These are phyloP conservation scores for Wolfiporia cocos DNA, from an alignment of 1,284 basidiomycete species.

Conservation along the genomic window DNA sequence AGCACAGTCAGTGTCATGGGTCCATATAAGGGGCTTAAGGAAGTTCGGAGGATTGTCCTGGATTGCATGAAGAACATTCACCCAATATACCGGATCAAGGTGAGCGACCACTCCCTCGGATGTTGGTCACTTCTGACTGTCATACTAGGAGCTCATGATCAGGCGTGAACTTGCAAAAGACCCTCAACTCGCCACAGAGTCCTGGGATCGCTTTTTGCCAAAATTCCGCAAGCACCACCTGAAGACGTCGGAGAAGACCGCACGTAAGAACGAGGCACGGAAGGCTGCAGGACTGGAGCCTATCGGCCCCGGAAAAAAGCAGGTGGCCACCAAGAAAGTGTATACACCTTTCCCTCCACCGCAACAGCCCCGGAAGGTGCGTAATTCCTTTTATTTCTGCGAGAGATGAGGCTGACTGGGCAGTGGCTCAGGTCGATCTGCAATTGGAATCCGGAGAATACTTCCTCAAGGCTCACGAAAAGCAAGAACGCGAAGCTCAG, in stretches of 20 bases:
- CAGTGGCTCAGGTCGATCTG: conserved; percentile 83
- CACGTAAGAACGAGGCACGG: conserved; percentile 65
- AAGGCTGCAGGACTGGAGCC: conserved; percentile 53
- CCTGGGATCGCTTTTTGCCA: conserved; percentile 97
- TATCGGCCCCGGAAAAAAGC: conserved; percentile 27
- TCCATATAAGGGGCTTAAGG: conserved; percentile 90
- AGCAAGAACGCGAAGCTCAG: conserved; percentile 59
- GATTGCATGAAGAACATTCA: conserved; percentile 99
- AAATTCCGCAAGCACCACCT: conserved; percentile 93
- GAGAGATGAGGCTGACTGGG: too few relatives aligned
- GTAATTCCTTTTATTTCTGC: background rate
- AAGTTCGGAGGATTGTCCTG: conserved; percentile 90
- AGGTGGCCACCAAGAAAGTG: conserved; percentile 80
- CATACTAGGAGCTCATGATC: conserved; percentile 90
- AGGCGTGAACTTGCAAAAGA: conserved; percentile 97
- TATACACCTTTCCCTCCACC: conserved; percentile 99
- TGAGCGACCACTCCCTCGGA: conserved; percentile 23
- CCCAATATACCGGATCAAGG: conserved; percentile 99
- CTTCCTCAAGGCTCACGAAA: conserved; percentile 88
- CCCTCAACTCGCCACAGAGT: conserved; percentile 90
- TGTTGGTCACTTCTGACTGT: background rate
- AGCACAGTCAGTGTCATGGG: conserved; percentile 99
- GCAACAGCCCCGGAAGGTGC: conserved; percentile 86
- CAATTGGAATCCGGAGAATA: conserved; percentile 97
- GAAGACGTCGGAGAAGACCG: conserved; percentile 89